Conservation (phyloP, 345 rosid genomes). For the Eucalyptus tenuipes region DNA sequence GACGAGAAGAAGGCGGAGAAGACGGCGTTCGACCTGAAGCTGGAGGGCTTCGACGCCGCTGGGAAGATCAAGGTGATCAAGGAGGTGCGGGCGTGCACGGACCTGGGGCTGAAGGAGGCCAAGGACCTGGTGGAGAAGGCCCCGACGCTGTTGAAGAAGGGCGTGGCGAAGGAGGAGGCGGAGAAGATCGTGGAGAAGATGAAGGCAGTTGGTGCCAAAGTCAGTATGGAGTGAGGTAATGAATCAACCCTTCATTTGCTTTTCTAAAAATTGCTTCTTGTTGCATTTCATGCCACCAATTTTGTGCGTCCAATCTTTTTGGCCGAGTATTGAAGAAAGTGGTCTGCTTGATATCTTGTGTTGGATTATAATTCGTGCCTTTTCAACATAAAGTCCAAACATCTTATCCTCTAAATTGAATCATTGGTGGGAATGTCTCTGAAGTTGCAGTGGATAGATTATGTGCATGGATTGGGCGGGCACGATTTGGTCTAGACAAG, state of each 20-base stretch:
- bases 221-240: slow-evolving; percentile 63
- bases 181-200: slow-evolving; percentile 67
- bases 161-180: slow-evolving; percentile 85
- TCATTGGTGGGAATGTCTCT: background rate
- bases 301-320: background rate
- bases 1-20: slow-evolving; percentile 32
- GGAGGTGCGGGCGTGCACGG: slow-evolving; percentile 78
- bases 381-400: background rate
- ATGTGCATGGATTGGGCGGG: background rate
- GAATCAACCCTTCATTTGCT: background rate
- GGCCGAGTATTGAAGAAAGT: background rate
- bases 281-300: background rate
- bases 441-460: background rate
- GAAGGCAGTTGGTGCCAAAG: slow-evolving; percentile 87
- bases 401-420: background rate
- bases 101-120: slow-evolving; percentile 85
- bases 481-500: background rate
- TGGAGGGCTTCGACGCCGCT: slow-evolving; percentile 66
- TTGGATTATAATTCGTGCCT: background rate
- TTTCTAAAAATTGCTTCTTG: background rate
- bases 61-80: slow-evolving; percentile 82
- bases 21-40: slow-evolving; percentile 66
- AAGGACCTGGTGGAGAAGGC: slow-evolving; percentile 97
- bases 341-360: background rate
- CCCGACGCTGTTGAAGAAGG: slow-evolving; percentile 76